Evolutionary conservation across 306 rosid species (phyloP).

Genomic region (Acacia confusa): DNA sequence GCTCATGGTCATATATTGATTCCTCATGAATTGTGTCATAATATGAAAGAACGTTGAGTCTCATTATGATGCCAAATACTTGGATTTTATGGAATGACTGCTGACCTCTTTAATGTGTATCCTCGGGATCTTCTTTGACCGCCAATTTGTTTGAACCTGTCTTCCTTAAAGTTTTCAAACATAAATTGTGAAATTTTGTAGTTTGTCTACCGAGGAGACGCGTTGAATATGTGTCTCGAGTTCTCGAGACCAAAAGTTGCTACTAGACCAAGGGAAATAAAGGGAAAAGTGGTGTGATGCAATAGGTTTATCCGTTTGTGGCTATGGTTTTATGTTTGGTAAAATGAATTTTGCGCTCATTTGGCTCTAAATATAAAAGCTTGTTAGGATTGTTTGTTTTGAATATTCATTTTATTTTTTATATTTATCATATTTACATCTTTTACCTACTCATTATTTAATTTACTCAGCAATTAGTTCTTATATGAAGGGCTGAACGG

Average conservation of each 20-base stretch:
- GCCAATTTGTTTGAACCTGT: not conserved
- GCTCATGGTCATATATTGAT: slow-evolving; percentile 12
- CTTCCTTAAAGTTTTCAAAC: not conserved
- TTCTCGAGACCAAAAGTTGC: not conserved
- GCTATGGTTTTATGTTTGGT: not conserved
- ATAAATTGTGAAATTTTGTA: not conserved
- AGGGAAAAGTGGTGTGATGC: not conserved
- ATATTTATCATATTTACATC: too few species aligned
- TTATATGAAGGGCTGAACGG: too few species aligned
- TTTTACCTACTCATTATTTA: too few species aligned
- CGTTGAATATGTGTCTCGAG: not conserved
- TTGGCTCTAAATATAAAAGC: too few species aligned
- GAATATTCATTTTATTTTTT: too few species aligned
- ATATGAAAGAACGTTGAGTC: slow-evolving; percentile 18
- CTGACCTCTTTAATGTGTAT: slow-evolving; percentile 8
- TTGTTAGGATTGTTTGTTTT: too few species aligned
- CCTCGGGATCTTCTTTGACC: not conserved
- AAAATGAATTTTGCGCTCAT: not conserved
- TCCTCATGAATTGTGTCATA: slow-evolving; percentile 7
- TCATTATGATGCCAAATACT: slow-evolving; percentile 23
- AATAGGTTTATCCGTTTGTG: not conserved
- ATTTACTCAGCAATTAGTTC: too few species aligned
- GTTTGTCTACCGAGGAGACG: not conserved
- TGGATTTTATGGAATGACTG: slow-evolving; percentile 26
- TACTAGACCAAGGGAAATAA: not conserved